phyloP scores from a whole-genome alignment of 768 basidiomycete genomes.

The Gautieria morchelliformis region DNA sequence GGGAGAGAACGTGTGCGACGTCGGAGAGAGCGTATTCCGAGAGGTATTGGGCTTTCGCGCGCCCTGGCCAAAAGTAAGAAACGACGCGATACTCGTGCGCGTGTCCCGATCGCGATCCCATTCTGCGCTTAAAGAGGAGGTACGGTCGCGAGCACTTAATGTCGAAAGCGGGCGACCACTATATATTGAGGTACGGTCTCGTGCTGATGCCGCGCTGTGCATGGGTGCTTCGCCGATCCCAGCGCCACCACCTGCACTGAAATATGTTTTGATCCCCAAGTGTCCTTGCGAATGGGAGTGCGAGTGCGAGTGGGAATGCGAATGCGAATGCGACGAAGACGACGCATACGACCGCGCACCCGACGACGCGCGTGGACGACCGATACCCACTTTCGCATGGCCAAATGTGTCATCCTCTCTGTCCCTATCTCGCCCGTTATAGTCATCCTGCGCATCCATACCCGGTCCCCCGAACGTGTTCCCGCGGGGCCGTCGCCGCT shows the following conservation, averaged over 20 bases:
- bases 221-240: slow-evolving; percentile 61
- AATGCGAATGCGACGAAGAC: not conserved
- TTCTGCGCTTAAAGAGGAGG: not conserved
- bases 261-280: slow-evolving; percentile 16
- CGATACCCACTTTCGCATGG: not conserved
- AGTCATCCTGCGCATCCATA: not conserved
- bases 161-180: not conserved
- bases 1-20: slow-evolving; percentile 5
- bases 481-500: not conserved
- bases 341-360: not conserved
- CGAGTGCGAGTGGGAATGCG: not conserved
- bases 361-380: not conserved
- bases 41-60: slow-evolving; percentile 16
- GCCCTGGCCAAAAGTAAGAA: slow-evolving; percentile 39
- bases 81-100: slow-evolving; percentile 42
- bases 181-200: not conserved
- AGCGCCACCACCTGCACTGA: slow-evolving; percentile 33
- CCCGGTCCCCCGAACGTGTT: slow-evolving; percentile 1
- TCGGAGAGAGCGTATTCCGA: slow-evolving; percentile 15
- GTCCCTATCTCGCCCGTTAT: not conserved
- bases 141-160: not conserved
- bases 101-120: not conserved
- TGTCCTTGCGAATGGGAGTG: not conserved
- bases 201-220: slow-evolving; percentile 16
- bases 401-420: not conserved